Percentiles rank a stretch among this genome's conserved stretches.
Evolutionary conservation across 2,329 filamentous ascomycete species (phyloP).

Genomic region (Delphinella strobiligena): DNA sequence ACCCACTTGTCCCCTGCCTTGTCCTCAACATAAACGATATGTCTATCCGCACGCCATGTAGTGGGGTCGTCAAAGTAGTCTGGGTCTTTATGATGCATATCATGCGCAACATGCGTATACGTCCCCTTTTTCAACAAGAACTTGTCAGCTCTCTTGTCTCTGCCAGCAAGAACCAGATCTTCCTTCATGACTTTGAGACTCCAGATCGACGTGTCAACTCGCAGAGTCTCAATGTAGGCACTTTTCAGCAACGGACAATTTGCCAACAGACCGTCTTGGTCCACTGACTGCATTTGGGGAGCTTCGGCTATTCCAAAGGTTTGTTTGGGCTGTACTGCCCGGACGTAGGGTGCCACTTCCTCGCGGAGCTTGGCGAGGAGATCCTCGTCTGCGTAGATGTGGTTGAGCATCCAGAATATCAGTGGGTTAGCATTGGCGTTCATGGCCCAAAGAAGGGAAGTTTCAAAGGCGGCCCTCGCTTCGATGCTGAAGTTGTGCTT

Average conservation of each 20-base stretch:
- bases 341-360: constrained; percentile 21
- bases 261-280: constrained; percentile 20
- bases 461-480: constrained; percentile 25
- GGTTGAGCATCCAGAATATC: constrained; percentile 26
- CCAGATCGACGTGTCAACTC: constrained; percentile 24
- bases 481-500: constrained; percentile 19
- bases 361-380: constrained; percentile 21
- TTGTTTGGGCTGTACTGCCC: constrained; percentile 17
- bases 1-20: constrained; percentile 9
- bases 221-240: constrained; percentile 25
- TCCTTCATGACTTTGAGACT: constrained; percentile 22
- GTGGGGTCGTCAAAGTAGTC: constrained; percentile 20
- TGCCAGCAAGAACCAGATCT: constrained; percentile 23
- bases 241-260: constrained; percentile 26
- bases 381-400: constrained; percentile 21
- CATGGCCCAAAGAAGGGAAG: constrained; percentile 44
- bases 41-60: constrained; percentile 21
- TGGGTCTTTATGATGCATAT: constrained; percentile 25
- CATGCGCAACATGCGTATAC: constrained; percentile 24
- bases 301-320: constrained; percentile 22
- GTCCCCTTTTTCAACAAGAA: constrained; percentile 23
- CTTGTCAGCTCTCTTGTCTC: constrained; percentile 18
- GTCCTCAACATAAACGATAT: constrained; percentile 19
- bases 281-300: constrained; percentile 19
- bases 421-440: constrained; percentile 41